Evolutionary conservation across 2,329 filamentous ascomycete species (phyloP).

Genomic region (Cladosporium sp.): DNA sequence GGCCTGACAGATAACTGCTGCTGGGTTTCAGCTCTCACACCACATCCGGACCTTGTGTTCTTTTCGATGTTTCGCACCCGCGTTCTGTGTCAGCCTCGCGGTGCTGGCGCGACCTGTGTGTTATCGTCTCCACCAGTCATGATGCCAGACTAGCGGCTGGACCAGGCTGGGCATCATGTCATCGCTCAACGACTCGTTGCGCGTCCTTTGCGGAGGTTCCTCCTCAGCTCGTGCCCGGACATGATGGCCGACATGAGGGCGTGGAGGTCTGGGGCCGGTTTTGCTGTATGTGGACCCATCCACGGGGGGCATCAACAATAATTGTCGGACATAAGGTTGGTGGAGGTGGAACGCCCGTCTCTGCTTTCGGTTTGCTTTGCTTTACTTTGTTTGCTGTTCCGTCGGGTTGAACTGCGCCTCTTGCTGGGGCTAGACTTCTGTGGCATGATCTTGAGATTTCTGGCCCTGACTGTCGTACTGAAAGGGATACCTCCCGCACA

Average conservation of each 20-base stretch:
- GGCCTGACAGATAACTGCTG: not conserved
- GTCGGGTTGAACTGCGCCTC: not conserved
- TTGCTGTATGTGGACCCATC: not conserved
- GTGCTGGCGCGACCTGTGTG: not conserved
- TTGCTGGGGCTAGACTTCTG: not conserved
- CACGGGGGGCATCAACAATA: not conserved
- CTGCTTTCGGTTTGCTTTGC: not conserved
- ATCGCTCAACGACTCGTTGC: not conserved
- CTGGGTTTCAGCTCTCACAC: not conserved
- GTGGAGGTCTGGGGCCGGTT: not conserved
- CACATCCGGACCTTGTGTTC: not conserved
- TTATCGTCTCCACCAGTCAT: slow-evolving; percentile 1
- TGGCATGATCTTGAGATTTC: not conserved
- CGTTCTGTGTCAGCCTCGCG: not conserved
- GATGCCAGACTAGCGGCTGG: slow-evolving; percentile 10
- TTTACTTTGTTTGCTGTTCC: not conserved
- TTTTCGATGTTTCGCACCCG: not conserved
- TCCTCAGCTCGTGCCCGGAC: not conserved
- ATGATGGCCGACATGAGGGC: too few relatives aligned
- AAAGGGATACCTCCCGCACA: not conserved
- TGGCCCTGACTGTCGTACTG: not conserved
- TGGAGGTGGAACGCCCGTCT: not conserved
- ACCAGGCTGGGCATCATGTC: slow-evolving; percentile 2
- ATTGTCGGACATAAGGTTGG: not conserved
- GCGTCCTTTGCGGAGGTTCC: not conserved